Base-by-base conservation (phyloP, 176 grass and related monocot species). In the Poa pratensis region DNA sequence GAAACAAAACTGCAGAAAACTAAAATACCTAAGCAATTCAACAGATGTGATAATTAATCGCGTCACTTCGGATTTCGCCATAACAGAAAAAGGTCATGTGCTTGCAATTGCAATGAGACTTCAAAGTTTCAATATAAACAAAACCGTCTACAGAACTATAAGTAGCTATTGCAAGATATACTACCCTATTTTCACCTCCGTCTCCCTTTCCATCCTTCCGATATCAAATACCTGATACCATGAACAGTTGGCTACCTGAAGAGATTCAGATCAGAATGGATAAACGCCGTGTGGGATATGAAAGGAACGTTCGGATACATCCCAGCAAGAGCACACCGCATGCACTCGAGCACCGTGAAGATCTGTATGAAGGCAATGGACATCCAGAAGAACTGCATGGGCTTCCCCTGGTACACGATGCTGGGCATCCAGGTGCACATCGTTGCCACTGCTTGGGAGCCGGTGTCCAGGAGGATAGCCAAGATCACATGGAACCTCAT, bases 341-440 rank as follows among this genome's bases (percentile, higher is more conserved):
- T 91, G 73, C 96, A 98, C 69, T 95, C 93, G 0, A 98, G 81
- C 77, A 98, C 93, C 0, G 91, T 95, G 69, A 92, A 91, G 59
- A 91, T 90, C 81, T 98, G 93, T 15, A 84, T 79, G 45, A 95
- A 94, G 7, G 91, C 91, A 37, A 95, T 83, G 10, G 91, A 77
- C 72, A 89, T 82, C 93, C 96, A 98, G 82, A 95, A 98, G 77
- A 87, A 87, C 60, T 65, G 80, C 86, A 95, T 93, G 1, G 91
- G 61, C 13, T 85, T 89, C 26, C 90, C 91, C 20, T 93, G 90
- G 65, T 94, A 99, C 13, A 84, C 83, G 7, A 89, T 81, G 60
- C 89, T 90, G 1, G 96, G 96, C 80, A 95, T 81, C 96, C 96
- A 98, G 73, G 87, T 92, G 80, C 93, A 98, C 82, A 91, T 89